Evolutionary conservation across 768 basidiomycete genomes (phyloP), one percentile per base, ranked within the genome.

Genomic region (Hericium erinaceus): DNA sequence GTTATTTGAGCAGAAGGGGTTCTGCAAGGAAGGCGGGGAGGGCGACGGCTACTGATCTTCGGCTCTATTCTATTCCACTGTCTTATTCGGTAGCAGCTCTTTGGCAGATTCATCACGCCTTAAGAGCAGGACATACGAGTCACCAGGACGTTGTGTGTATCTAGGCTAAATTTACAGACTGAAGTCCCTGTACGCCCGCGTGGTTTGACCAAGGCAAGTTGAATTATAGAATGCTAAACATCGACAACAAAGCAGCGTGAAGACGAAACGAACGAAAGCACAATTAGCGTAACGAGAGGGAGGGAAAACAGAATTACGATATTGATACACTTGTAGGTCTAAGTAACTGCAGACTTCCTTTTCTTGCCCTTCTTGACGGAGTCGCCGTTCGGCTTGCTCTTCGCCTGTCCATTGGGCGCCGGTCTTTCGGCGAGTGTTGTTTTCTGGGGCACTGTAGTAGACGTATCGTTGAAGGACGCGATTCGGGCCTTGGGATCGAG

Each of bases 11-110:
- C 78, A 89, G 69, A 83, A 85, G 63, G 95, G 95, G 2, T 98
- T 95, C 71, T 92, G 87, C 68, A 92, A 87, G 69, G 95, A 98
- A 69, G 94, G 93, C 11, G 91, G 92, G 39, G 95, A 98, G 74
- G 95, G 95, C 8, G 95, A 98, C 70, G 92, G 92, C 11, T 98
- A 98, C 71, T 97, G 73, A 78, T 49, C 16, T 48, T 16, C 44
- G 24, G 33, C 33, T 33, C 33, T 33, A 33, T 8, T 33, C 33
- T 33, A 33, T 33, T 33, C 33, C 33, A 33, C 33, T 33, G 33
- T 56, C 61, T 26, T 54, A 18, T 18, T 38, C 18, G 15, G 52
- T 54, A 16, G 13, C 16, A 18, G 39, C 37, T 15, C 62, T 63
- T 55, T 61, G 70, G 71, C 69, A 71, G 69, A 72, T 72, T 72